Percentiles rank a stretch among this genome's conserved stretches.
Evolutionary conservation across 768 basidiomycete species (phyloP).

Genomic region (Omphalotus guepiniiformis): DNA sequence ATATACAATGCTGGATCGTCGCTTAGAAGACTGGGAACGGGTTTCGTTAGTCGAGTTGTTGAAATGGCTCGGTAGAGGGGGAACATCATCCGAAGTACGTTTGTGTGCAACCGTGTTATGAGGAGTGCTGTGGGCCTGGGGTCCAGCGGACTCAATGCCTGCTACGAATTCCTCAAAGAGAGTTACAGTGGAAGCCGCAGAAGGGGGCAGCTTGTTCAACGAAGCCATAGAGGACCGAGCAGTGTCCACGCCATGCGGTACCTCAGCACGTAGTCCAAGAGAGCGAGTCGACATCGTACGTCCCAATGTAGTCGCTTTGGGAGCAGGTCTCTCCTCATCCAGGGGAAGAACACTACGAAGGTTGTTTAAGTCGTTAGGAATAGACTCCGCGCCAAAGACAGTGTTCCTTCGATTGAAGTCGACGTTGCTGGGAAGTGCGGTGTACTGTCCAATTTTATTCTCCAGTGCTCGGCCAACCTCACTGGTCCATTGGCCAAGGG

Average conservation of each 20-base stretch:
- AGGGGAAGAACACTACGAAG: constrained; percentile 37
- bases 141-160: constrained; percentile 35
- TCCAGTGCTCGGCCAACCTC: constrained; percentile 54
- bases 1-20: constrained; percentile 62
- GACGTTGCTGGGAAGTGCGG: constrained; percentile 34
- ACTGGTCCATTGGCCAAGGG: constrained; percentile 45
- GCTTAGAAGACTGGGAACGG: constrained; percentile 14
- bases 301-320: constrained; percentile 15
- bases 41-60: constrained; percentile 8
- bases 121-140: constrained; percentile 62
- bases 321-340: constrained; percentile 14
- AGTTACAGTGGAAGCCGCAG: constrained; percentile 58
- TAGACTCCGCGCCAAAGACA: constrained; percentile 38
- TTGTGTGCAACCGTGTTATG: constrained; percentile 42
- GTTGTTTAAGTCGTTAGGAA: constrained; percentile 27
- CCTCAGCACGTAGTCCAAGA: constrained; percentile 45
- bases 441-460: constrained; percentile 34
- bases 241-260: constrained; percentile 44
- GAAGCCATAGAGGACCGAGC: constrained; percentile 48
- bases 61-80: constrained; percentile 30
- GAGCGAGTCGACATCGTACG: constrained; percentile 41
- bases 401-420: constrained; percentile 45
- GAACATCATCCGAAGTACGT: constrained; percentile 24
- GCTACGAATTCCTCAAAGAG: constrained; percentile 54
- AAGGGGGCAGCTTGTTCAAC: constrained; percentile 35